These are phyloP conservation scores for Magnaporthiopsis incrustans DNA, from an alignment of 2,329 filamentous ascomycete genomes.

Conservation along the genomic window DNA sequence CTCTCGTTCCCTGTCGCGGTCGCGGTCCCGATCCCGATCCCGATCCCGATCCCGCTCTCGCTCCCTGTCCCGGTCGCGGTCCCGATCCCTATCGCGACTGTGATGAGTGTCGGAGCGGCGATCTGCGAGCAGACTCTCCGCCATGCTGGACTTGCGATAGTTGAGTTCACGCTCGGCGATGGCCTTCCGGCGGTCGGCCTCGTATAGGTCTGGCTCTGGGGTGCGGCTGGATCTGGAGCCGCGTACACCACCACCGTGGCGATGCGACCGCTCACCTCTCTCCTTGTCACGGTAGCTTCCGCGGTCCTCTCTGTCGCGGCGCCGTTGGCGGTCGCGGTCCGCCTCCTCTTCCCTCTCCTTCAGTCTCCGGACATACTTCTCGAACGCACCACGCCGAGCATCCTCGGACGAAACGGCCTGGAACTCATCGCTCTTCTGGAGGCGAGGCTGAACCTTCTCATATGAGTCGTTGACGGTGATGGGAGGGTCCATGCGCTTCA, in stretches of 20 bases:
- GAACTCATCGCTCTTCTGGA: constrained; percentile 79
- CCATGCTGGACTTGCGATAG: constrained; percentile 72
- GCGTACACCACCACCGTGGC: constrained; percentile 38
- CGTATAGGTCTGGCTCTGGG: constrained; percentile 89
- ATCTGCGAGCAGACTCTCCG: constrained; percentile 52
- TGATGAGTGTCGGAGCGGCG: constrained; percentile 21
- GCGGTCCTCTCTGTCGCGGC: constrained; percentile 49
- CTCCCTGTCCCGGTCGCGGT: constrained; percentile 18
- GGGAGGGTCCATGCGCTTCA: constrained; percentile 86
- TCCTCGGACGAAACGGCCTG: constrained; percentile 77
- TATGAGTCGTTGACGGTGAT: constrained; percentile 72
- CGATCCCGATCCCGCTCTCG: constrained; percentile 24
- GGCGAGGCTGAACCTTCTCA: constrained; percentile 74
- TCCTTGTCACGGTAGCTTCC: constrained; percentile 52
- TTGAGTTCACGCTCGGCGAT: constrained; percentile 91
- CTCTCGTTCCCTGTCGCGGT: constrained; percentile 26
- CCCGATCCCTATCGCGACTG: constrained; percentile 16
- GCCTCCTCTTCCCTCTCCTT: constrained; percentile 82
- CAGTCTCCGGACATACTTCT: constrained; percentile 84
- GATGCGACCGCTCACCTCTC: constrained; percentile 56
- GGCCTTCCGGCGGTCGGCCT: constrained; percentile 88
- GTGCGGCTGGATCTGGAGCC: constrained; percentile 65
- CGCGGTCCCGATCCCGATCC: constrained; percentile 25
- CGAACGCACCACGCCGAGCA: constrained; percentile 73
- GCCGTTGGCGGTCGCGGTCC: constrained; percentile 56